Base-by-base conservation (phyloP, 805 yeast genomes). In the Hemisphaericaspora nanyangensis region DNA sequence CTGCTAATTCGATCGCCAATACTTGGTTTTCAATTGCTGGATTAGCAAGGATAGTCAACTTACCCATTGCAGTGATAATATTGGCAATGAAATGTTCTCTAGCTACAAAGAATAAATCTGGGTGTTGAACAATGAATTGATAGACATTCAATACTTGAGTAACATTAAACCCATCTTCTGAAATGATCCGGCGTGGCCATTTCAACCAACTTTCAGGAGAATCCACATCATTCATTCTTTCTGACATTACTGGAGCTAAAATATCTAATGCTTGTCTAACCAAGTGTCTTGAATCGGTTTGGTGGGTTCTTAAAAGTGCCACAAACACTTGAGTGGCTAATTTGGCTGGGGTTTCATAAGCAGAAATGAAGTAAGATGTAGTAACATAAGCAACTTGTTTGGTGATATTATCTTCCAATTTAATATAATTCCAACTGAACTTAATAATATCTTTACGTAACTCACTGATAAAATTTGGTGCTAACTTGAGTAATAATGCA, bases 371-470 rank as follows among this genome's bases (percentile, higher is more conserved):
- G 55, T 80, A 79, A 0, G 95, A 77, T 2, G 95, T 89, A 0
- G 90, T 79, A 24, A 89, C 86, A 56, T 91, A 90, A 0, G 98
- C 97, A 3, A 93, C 86, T 50, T 90, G 95, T 55, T 93, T 93
- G 18, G 95, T 79, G 36, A 89, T 76, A 37, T 81, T 76, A 55
- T 93, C 99, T 46, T 90, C 97, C 24, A 90, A 65, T 49, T 87
- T 87, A 54, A 93, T 82, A 52, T 82, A 85, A 49, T 86, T 85
- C 99, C 99, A 93, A 50, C 89, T 85, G 63, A 89, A 93, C 58
- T 87, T 88, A 58, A 93, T 87, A 31, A 93, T 79, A 50, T 89
- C 95, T 54, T 88, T 91, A 31, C 85, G 72, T 48, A 76, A 72
- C 12, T 78, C 83, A 6, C 74, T 64, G 18, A 87, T 71, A 8